These are phyloP conservation scores for Pichia sp. DNA, from an alignment of 1,139 yeast genomes.

Conservation along the genomic window DNA sequence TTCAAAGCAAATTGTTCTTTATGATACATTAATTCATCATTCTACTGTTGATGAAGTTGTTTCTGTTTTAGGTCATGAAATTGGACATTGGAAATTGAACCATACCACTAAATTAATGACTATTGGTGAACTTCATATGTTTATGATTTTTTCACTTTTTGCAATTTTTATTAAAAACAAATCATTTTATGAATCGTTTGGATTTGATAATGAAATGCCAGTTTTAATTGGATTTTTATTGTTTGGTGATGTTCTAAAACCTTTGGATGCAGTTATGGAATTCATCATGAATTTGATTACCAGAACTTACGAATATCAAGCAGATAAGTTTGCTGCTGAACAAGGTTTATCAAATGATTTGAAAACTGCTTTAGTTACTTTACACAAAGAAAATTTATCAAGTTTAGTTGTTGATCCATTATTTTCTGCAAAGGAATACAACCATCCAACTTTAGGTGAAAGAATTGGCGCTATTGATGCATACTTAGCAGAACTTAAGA, in stretches of 20 bases:
- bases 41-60: conserved; percentile 75
- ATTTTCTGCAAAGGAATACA: conserved; percentile 80
- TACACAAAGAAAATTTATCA: conserved; percentile 74
- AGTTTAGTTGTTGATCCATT: conserved; percentile 84
- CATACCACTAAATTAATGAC: conserved; percentile 71
- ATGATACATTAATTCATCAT: conserved; percentile 80
- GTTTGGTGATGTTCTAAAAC: conserved; percentile 68
- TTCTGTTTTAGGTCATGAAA: conserved; percentile 94
- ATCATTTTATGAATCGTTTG: conserved; percentile 73
- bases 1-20: conserved; percentile 86
- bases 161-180: conserved; percentile 72
- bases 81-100: conserved; percentile 92
- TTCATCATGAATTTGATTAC: conserved; percentile 64
- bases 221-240: conserved; percentile 72
- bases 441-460: conserved; percentile 88
- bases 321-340: conserved; percentile 75
- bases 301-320: conserved; percentile 87
- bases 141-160: conserved; percentile 62
- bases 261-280: conserved; percentile 62
- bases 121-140: conserved; percentile 57
- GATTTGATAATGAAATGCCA: conserved; percentile 57
- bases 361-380: conserved; percentile 62
- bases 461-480: conserved; percentile 68
- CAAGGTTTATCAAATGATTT: conserved; percentile 67
- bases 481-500: conserved; percentile 19